These are phyloP conservation scores for Chytridium lagenaria DNA, from an alignment of 371 early-diverging fungal species.

Conservation along the genomic window DNA sequence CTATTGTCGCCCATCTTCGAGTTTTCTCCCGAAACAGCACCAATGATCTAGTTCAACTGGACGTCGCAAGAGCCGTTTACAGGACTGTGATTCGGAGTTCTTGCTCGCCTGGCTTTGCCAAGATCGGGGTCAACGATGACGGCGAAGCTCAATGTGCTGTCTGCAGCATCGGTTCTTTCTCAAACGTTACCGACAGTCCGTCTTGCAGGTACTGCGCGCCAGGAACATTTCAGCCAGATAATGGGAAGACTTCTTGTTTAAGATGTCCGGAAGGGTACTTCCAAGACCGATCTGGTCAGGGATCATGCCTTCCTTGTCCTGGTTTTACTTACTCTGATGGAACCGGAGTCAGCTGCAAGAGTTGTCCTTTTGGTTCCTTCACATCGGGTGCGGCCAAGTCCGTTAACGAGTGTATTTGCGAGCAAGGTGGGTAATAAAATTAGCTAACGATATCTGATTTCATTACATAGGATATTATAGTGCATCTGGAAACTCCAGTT, in stretches of 20 bases:
- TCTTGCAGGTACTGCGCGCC: not conserved
- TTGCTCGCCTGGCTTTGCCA: not conserved
- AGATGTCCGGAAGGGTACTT: not conserved
- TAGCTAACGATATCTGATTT: not conserved
- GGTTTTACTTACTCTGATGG: not conserved
- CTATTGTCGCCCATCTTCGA: not conserved
- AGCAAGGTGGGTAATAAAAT: not conserved
- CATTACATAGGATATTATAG: not conserved
- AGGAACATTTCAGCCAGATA: conserved; percentile 1
- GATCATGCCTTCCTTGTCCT: not conserved
- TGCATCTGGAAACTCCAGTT: not conserved
- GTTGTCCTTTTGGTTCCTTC: not conserved
- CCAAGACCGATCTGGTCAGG: not conserved
- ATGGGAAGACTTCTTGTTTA: not conserved
- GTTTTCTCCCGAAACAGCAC: not conserved
- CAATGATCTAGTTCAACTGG: not conserved
- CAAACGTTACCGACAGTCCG: not conserved
- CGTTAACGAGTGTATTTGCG: not conserved
- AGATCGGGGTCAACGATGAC: not conserved
- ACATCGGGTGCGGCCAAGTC: conserved; percentile 1
- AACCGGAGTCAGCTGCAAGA: not conserved
- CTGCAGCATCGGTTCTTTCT: not conserved
- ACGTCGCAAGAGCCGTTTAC: conserved; percentile 1
- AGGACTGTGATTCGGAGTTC: not conserved
- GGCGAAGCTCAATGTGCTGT: not conserved